Evolutionary conservation across 2,329 filamentous ascomycete genomes (phyloP).

Genomic region (Aspergillus fijiensis): DNA sequence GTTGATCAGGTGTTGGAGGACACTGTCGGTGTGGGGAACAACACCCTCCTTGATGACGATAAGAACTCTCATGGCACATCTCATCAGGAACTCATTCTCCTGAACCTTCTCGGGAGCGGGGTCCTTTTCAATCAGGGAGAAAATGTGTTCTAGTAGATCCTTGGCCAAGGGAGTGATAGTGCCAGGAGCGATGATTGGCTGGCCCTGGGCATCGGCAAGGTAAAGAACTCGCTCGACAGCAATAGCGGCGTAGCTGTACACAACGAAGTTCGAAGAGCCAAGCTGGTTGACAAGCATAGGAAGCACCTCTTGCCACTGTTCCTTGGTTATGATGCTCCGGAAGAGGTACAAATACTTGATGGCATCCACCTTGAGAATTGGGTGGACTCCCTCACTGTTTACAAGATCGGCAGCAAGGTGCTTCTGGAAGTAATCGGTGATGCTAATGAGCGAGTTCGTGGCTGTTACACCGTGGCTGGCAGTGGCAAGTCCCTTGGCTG

Average conservation of each 20-base stretch:
- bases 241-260: conserved; percentile 96
- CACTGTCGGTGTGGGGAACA: conserved; percentile 68
- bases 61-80: conserved; percentile 95
- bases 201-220: conserved; percentile 71
- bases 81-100: conserved; percentile 98
- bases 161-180: conserved; percentile 80
- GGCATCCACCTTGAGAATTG: conserved; percentile 92
- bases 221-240: conserved; percentile 91
- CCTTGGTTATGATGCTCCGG: conserved; percentile 86
- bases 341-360: conserved; percentile 98
- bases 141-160: conserved; percentile 84
- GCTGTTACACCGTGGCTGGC: conserved; percentile 85
- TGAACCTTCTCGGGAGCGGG: conserved; percentile 86
- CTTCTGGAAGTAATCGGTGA: conserved; percentile 92
- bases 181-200: conserved; percentile 74
- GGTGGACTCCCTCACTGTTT: conserved; percentile 65
- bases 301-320: conserved; percentile 88
- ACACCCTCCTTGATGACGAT: conserved; percentile 89
- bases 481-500: conserved; percentile 85
- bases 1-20: conserved; percentile 79
- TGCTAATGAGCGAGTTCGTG: conserved; percentile 81
- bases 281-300: conserved; percentile 88
- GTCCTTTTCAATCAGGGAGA: conserved; percentile 85
- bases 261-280: conserved; percentile 86
- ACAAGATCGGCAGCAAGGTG: conserved; percentile 88